Base-by-base conservation (phyloP, 768 basidiomycete genomes). In the Polyporus arcularius region DNA sequence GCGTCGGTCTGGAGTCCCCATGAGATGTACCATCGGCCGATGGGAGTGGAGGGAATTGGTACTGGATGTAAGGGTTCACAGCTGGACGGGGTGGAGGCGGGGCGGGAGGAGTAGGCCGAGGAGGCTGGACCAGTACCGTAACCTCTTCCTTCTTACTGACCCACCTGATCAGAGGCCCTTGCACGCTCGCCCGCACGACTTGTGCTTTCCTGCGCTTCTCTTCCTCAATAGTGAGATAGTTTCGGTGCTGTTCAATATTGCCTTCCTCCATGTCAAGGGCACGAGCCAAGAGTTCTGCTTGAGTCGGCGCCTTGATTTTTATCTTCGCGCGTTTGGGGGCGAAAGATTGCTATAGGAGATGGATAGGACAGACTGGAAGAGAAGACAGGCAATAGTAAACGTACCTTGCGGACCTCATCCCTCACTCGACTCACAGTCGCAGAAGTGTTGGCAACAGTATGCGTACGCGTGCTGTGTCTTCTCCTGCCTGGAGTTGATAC, bases 261-360 rank as follows among this genome's bases (percentile, higher is more conserved):
- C 88, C 86, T 72, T 94, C 93, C 72, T 95, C 94, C 54, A 87
- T 92, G 67, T 94, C 90, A 16, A 95, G 82, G 0, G 94, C 94
- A 7, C 84, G 84, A 2, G 85, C 86, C 58, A 96, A 89, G 8
- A 95, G 82, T 67, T 95, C 90, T n/a, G 84, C 89, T 68, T 96
- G 94, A 0, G 92, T 92, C 46, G 79, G 82, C 5, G 76, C 71
- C 32, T 79, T 85, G 26, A 75, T 78, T 55, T 78, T 79, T 3
- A 73, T 71, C 68, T 85, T 89, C 7, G 74, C 69, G 66, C 87
- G 88, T 75, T 86, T 91, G 1, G 88, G 84, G 10, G 77, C 63
- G 39, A 79, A 76, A 0, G 86, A 78, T 72, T 73, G 42, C 45
- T 56, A 30, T 12, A 55, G 8, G 26, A 16, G 12, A 4, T 5